Conservation (phyloP, 1,284 basidiomycete species). For the Trichosporon sp. region DNA sequence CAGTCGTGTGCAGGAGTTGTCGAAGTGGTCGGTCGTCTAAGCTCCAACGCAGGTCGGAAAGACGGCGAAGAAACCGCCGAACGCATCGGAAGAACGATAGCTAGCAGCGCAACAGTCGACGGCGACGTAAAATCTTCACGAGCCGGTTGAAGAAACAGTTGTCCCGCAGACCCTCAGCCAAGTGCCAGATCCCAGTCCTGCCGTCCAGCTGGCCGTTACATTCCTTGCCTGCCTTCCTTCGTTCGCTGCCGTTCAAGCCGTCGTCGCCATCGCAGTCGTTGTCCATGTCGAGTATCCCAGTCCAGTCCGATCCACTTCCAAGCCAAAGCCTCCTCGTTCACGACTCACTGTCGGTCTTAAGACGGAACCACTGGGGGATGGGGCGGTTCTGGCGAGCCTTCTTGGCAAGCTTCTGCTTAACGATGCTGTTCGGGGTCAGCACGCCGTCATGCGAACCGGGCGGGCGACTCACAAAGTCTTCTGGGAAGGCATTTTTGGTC, state of each 20-base stretch:
- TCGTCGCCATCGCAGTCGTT: background rate
- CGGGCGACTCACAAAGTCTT: background rate
- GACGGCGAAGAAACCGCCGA: no score
- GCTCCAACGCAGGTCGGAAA: no score
- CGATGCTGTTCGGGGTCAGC: slow-evolving; percentile 54
- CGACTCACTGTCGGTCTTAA: slow-evolving; percentile 75
- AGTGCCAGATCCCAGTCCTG: no score
- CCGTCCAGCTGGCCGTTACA: background rate
- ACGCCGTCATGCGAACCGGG: background rate
- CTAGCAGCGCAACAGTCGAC: no score
- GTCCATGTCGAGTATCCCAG: background rate
- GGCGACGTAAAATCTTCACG: no score
- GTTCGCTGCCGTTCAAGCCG: background rate
- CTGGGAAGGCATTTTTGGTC: slow-evolving; percentile 6
- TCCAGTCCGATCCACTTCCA: background rate
- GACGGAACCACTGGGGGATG: slow-evolving; percentile 97
- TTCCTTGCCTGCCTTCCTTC: background rate
- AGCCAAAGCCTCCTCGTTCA: background rate
- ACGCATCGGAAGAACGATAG: no score
- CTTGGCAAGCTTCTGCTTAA: slow-evolving; percentile 90
- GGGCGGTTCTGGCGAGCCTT: slow-evolving; percentile 93
- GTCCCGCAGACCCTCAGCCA: background rate
- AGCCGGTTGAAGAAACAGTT: no score
- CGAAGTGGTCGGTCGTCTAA: no score
- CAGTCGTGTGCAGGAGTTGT: no score